These are phyloP conservation scores for Taphrina flavorubra DNA, from an alignment of 1,139 yeast species.

Conservation along the genomic window DNA sequence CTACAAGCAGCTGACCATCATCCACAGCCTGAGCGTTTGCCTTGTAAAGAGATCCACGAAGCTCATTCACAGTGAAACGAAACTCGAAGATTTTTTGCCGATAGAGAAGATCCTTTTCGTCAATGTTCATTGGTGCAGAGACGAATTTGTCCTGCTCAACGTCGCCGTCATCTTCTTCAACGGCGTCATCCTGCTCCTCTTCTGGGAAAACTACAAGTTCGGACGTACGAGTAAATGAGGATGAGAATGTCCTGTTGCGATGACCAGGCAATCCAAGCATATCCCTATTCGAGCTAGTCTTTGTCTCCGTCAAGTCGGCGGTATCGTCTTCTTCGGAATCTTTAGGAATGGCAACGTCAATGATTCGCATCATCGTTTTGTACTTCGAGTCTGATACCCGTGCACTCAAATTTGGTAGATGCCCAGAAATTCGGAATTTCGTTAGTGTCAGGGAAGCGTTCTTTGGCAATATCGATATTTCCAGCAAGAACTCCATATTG, in stretches of 20 bases:
- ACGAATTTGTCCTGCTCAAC: constrained; percentile 23
- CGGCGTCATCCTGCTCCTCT: constrained; percentile 45
- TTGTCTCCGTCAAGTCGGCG: not conserved
- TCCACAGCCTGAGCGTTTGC: constrained; percentile 58
- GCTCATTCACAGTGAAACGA: constrained; percentile 67
- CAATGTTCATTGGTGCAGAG: constrained; percentile 37
- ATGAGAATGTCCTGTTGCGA: constrained; percentile 16
- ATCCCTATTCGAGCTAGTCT: not conserved
- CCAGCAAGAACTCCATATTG: constrained; percentile 73
- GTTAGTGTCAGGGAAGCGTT: constrained; percentile 68
- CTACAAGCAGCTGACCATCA: constrained; percentile 66
- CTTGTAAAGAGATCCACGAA: constrained; percentile 63
- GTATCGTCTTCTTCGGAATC: constrained; percentile 52
- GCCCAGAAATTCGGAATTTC: constrained; percentile 73
- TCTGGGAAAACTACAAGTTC: constrained; percentile 39
- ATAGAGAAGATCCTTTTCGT: constrained; percentile 43
- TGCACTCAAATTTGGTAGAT: constrained; percentile 74
- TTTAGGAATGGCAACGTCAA: constrained; percentile 73
- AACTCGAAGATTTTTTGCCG: constrained; percentile 73
- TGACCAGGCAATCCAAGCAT: constrained; percentile 1
- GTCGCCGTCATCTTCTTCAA: constrained; percentile 25
- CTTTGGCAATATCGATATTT: constrained; percentile 81
- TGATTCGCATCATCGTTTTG: constrained; percentile 77
- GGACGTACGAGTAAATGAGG: constrained; percentile 21
- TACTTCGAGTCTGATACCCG: constrained; percentile 88